phyloP scores from a whole-genome alignment of 2,329 filamentous ascomycete species.

The Fusarium mexicanum region DNA sequence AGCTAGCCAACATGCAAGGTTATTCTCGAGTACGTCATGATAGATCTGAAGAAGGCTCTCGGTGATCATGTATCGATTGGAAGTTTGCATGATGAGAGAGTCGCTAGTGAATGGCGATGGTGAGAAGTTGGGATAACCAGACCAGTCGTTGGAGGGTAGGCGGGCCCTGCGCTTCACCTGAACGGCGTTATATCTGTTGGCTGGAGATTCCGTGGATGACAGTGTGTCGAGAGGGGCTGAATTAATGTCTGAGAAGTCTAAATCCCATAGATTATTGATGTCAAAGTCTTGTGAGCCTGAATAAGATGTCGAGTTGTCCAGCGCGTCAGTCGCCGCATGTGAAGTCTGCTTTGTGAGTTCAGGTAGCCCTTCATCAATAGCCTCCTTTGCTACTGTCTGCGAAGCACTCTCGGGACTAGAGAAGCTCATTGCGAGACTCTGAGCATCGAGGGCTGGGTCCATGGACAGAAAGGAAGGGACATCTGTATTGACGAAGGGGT shows the following conservation, averaged over 20 bases:
- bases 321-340: accelerated
- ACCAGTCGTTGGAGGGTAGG: background rate
- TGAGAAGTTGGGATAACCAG: background rate
- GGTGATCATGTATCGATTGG: background rate
- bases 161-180: background rate
- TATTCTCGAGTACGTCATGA: background rate
- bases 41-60: background rate
- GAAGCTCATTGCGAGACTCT: background rate
- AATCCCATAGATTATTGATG: background rate
- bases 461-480: background rate
- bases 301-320: background rate
- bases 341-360: background rate
- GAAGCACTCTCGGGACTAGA: background rate
- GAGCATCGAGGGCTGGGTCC: background rate
- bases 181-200: accelerated
- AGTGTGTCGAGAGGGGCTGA: background rate
- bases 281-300: background rate
- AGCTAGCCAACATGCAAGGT: background rate
- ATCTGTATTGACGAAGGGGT: background rate
- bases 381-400: accelerated
- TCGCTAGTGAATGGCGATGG: background rate
- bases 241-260: background rate
- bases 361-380: background rate
- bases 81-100: background rate
- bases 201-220: background rate